Conservation (phyloP, 2,329 filamentous ascomycete genomes). For the Fusarium mangiferae region DNA sequence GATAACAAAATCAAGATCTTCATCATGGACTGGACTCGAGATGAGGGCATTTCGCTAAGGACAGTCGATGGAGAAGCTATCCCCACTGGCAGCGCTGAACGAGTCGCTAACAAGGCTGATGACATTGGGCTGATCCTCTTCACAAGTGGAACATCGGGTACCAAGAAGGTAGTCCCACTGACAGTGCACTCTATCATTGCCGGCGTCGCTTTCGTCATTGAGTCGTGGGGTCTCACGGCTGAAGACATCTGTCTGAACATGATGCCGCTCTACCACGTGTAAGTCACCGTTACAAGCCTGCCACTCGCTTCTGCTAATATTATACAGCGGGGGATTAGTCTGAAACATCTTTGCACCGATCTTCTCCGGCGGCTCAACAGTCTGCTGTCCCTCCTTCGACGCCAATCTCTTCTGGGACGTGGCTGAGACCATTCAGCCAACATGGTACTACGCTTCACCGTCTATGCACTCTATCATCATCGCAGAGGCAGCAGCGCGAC, state of each 20-base stretch:
- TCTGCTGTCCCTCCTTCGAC: conserved; percentile 6
- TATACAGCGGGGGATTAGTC: not conserved
- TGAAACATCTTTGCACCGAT: conserved; percentile 1
- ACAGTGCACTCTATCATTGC: not conserved
- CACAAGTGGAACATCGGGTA: conserved; percentile 6
- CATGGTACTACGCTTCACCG: conserved; percentile 15
- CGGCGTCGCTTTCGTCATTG: conserved; percentile 8
- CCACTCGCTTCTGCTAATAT: fast-evolving
- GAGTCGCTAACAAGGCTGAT: conserved; percentile 1
- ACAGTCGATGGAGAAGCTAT: not conserved
- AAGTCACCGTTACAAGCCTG: fast-evolving
- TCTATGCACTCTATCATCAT: conserved; percentile 11
- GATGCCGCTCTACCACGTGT: conserved; percentile 19
- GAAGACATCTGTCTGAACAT: conserved; percentile 7
- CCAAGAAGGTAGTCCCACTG: not conserved
- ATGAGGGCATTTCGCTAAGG: not conserved
- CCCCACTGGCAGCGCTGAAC: fast-evolving
- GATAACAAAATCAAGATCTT: not conserved
- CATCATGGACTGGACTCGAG: not conserved
- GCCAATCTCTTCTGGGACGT: conserved; percentile 17
- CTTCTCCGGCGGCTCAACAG: not conserved
- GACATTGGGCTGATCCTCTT: conserved; percentile 12
- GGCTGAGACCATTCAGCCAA: not conserved
- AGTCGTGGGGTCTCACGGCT: not conserved
- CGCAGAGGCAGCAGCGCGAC: not conserved